A percentile compares a stretch with the other conserved stretches of the same genome.
Conservation (phyloP, 2,329 filamentous ascomycete genomes). For the Calonectria pauciramosa region DNA sequence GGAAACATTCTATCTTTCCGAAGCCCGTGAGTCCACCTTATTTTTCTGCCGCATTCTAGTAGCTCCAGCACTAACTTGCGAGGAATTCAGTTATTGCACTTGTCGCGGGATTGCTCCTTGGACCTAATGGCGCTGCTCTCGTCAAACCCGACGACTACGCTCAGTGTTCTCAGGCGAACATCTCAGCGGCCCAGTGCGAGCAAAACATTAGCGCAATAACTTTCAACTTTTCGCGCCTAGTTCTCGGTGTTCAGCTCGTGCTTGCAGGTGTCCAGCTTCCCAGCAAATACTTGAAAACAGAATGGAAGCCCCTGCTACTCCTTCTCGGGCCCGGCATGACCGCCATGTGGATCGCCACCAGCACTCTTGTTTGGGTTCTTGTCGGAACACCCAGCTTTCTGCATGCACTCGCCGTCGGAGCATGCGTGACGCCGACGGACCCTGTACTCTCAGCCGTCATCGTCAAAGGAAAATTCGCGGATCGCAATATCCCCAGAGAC, state of each 20-base stretch:
- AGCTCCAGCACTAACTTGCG: neutral
- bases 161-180: slow-evolving; percentile 43
- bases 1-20: slow-evolving; percentile 90
- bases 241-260: slow-evolving; percentile 91
- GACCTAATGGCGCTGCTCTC: slow-evolving; percentile 81
- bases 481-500: slow-evolving; percentile 88
- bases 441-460: slow-evolving; percentile 90
- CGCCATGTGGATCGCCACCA: slow-evolving; percentile 86
- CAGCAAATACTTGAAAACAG: slow-evolving; percentile 80
- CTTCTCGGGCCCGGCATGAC: slow-evolving; percentile 91
- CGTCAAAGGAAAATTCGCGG: slow-evolving; percentile 93
- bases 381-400: slow-evolving; percentile 80
- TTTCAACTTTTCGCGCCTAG: slow-evolving; percentile 86
- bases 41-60: too few relatives aligned
- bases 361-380: slow-evolving; percentile 81
- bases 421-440: slow-evolving; percentile 92
- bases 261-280: slow-evolving; percentile 91
- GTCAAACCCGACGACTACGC: slow-evolving; percentile 84
- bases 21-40: slow-evolving; percentile 77
- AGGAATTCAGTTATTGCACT: slow-evolving; percentile 81
- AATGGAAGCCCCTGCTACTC: slow-evolving; percentile 82
- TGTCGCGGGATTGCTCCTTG: slow-evolving; percentile 82
- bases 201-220: slow-evolving; percentile 79
- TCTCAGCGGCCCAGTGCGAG: slow-evolving; percentile 49
- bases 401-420: slow-evolving; percentile 83